phyloP scores from a whole-genome alignment of 1,139 yeast species.

The Suhomyces coccinellae region DNA sequence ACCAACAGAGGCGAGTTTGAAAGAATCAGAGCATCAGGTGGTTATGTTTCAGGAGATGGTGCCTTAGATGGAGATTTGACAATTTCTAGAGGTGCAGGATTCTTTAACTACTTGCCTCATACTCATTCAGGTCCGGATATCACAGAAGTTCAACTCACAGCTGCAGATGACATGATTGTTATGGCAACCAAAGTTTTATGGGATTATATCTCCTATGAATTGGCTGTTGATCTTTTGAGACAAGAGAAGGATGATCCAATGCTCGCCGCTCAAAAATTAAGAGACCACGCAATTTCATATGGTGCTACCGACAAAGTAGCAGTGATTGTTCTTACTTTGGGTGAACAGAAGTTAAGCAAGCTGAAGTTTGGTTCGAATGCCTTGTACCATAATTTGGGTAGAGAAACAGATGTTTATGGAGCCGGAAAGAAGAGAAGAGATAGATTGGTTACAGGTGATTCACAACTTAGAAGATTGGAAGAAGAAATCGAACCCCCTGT shows the following conservation, averaged over 20 bases:
- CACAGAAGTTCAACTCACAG: slow-evolving; percentile 57
- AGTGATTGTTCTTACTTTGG: slow-evolving; percentile 76
- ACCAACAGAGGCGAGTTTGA: slow-evolving; percentile 79
- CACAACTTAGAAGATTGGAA: slow-evolving; percentile 77
- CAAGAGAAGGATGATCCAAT: slow-evolving; percentile 82
- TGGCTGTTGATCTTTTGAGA: slow-evolving; percentile 88
- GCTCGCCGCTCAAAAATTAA: slow-evolving; percentile 87
- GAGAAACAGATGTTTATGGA: slow-evolving; percentile 41
- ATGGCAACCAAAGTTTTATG: slow-evolving; percentile 82
- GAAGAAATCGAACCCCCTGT: slow-evolving; percentile 95
- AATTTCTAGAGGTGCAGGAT: slow-evolving; percentile 91
- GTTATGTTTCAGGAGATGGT: slow-evolving; percentile 84
- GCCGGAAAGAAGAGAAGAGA: slow-evolving; percentile 57
- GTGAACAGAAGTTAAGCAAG: slow-evolving; percentile 35
- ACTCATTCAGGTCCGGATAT: slow-evolving; percentile 88
- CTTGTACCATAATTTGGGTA: slow-evolving; percentile 43
- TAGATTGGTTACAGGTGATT: slow-evolving; percentile 64
- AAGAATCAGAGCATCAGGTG: slow-evolving; percentile 87
- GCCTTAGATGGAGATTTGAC: slow-evolving; percentile 79
- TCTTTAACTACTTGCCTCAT: slow-evolving; percentile 82
- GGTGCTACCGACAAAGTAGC: slow-evolving; percentile 85
- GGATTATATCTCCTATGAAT: slow-evolving; percentile 79
- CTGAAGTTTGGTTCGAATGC: slow-evolving; percentile 33
- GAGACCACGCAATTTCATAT: slow-evolving; percentile 93
- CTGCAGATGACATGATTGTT: slow-evolving; percentile 82